Evolutionary conservation across 2,329 filamentous ascomycete genomes (phyloP).

Genomic region (Colletotrichum lindemuthianum): DNA sequence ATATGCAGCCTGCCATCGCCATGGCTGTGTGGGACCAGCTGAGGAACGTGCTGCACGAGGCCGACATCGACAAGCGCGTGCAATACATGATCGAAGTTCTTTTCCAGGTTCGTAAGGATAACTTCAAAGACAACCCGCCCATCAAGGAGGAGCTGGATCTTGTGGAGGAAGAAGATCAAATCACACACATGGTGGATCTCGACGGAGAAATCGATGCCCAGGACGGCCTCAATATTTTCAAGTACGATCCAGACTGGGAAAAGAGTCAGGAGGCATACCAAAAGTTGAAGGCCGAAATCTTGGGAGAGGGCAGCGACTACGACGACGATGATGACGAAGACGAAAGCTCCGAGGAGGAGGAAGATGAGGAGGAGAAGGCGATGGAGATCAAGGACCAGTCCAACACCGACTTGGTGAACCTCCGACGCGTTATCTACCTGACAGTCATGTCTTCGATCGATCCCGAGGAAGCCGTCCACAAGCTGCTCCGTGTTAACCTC

Average conservation of each 20-base stretch:
- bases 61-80: constrained; percentile 96
- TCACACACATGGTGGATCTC: constrained; percentile 86
- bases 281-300: constrained; percentile 89
- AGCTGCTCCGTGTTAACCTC: constrained; percentile 92
- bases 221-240: constrained; percentile 94
- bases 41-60: constrained; percentile 93
- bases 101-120: constrained; percentile 95
- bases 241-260: constrained; percentile 89
- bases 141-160: constrained; percentile 93
- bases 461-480: constrained; percentile 97
- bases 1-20: constrained; percentile 91
- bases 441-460: constrained; percentile 97
- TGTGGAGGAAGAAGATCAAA: constrained; percentile 97
- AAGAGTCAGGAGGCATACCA: constrained; percentile 91
- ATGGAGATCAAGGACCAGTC: constrained; percentile 98
- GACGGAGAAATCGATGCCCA: constrained; percentile 87
- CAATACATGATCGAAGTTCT: constrained; percentile 99
- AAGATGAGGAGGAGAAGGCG: constrained; percentile 80
- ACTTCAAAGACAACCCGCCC: constrained; percentile 93
- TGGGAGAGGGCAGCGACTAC: constrained; percentile 91
- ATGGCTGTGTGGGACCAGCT: constrained; percentile 96
- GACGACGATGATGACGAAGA: constrained; percentile 72
- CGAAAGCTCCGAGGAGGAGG: constrained; percentile 76
- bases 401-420: constrained; percentile 93
- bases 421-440: constrained; percentile 93